These are phyloP conservation scores for Paramecium bursaria DNA, from an alignment of 73 alveolate species.

Conservation along the genomic window DNA sequence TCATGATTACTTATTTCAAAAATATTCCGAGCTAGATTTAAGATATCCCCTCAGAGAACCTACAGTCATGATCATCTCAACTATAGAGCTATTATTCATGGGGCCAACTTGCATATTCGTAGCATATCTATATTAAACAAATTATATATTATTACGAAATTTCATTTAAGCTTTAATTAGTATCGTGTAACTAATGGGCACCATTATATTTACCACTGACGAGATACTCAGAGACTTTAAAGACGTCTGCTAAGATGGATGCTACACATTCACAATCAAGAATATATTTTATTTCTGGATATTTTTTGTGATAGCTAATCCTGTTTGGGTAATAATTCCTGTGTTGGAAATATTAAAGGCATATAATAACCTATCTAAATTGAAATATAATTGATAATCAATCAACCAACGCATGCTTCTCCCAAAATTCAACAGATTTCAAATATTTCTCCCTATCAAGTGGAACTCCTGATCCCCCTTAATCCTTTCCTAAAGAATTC, in stretches of 20 bases:
- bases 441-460: constrained; percentile 85
- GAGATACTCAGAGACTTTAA: constrained; percentile 34
- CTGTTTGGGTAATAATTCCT: constrained; percentile 62
- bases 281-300: constrained; percentile 67
- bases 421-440: constrained; percentile 96
- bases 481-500: constrained; percentile 94
- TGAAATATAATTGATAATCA: constrained; percentile 49
- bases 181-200: constrained; percentile 13
- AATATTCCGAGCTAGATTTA: constrained; percentile 4
- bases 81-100: constrained; percentile 29
- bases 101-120: constrained; percentile 36
- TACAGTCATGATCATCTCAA: constrained; percentile 6
- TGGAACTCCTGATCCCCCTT: constrained; percentile 98
- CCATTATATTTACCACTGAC: neutral
- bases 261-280: constrained; percentile 22
- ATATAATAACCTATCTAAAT: neutral
- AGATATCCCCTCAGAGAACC: constrained; percentile 49
- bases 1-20: constrained; percentile 6
- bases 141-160: too few relatives aligned
- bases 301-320: constrained; percentile 61
- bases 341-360: neutral
- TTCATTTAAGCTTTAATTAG: too few relatives aligned
- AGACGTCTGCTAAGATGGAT: constrained; percentile 47
- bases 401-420: constrained; percentile 83
- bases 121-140: too few relatives aligned